phyloP scores from a whole-genome alignment of 1,284 basidiomycete species.

The Fomes fomentarius region DNA sequence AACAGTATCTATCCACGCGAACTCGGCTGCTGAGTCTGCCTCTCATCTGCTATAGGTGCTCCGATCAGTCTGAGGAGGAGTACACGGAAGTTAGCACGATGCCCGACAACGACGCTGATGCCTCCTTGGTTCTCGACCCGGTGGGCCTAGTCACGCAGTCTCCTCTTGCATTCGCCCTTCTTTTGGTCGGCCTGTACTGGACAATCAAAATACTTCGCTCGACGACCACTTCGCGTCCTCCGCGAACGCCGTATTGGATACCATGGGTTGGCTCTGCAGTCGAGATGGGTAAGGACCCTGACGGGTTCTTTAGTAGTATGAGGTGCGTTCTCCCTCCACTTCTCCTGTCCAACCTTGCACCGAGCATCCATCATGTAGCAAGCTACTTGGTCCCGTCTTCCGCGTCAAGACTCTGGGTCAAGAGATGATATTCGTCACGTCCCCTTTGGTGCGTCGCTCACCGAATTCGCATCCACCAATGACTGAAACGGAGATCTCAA shows the following conservation, averaged over 20 bases:
- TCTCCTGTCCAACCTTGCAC: not conserved
- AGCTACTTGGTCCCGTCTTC: constrained; percentile 23
- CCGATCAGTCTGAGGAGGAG: too few species aligned
- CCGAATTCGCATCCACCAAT: not conserved
- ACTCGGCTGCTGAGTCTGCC: too few species aligned
- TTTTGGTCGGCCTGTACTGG: constrained; percentile 16
- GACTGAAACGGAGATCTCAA: not conserved
- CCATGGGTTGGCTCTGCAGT: constrained; percentile 30
- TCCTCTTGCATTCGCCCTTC: constrained; percentile 14
- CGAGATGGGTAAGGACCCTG: constrained; percentile 24
- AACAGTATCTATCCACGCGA: too few species aligned
- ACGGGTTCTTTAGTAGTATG: constrained; percentile 21
- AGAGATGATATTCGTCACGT: constrained; percentile 23
- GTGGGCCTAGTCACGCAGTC: constrained; percentile 11
- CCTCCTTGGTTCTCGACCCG: not conserved
- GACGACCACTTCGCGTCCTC: constrained; percentile 15
- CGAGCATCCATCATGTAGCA: constrained; percentile 1
- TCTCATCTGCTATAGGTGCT: too few species aligned
- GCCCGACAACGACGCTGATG: not conserved
- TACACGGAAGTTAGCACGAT: not conserved
- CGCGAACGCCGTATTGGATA: constrained; percentile 29
- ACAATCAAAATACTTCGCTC: constrained; percentile 12
- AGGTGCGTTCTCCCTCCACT: constrained; percentile 8
- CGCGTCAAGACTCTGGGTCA: constrained; percentile 19
- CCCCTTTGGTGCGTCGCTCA: constrained; percentile 18